A percentile compares a stretch with the other conserved stretches of the same genome.
These are phyloP conservation scores for Phragmites australis DNA, from an alignment of 176 grass and related monocot genomes.

Conservation along the genomic window DNA sequence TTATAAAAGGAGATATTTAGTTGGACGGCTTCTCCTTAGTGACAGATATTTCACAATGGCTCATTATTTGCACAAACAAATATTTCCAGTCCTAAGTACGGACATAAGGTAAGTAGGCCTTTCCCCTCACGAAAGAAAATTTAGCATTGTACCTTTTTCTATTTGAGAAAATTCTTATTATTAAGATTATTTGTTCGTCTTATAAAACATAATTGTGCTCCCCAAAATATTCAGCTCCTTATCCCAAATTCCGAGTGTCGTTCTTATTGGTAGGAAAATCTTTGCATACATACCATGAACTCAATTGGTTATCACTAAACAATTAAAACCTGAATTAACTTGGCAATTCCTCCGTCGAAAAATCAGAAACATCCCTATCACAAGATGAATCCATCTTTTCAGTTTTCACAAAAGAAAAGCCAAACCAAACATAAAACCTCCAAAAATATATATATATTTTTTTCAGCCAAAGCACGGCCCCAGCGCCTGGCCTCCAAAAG, in stretches of 20 bases:
- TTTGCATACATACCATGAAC: background rate
- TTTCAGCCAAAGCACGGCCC: conserved; percentile 1
- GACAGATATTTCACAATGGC: background rate
- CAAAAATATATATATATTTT: too few species aligned
- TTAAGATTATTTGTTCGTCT: background rate
- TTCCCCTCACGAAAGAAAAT: background rate
- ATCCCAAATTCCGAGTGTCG: background rate
- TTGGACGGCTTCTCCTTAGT: background rate
- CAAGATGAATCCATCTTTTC: background rate
- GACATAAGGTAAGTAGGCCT: background rate
- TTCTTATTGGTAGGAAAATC: background rate
- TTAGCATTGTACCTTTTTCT: background rate
- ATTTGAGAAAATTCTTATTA: background rate
- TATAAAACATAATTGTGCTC: background rate
- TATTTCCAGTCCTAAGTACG: background rate
- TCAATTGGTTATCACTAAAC: background rate
- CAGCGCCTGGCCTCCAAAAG: conserved; percentile 26
- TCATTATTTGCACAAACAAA: background rate
- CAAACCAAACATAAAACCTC: background rate
- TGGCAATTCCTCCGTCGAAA: background rate
- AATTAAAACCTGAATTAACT: background rate
- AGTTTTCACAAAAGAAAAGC: background rate
- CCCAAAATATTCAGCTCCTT: background rate
- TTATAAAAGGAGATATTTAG: too few species aligned
- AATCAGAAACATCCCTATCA: background rate